Evolutionary conservation across 257 asterid species (phyloP).

Genomic region (Fraxinus quadrangulata): DNA sequence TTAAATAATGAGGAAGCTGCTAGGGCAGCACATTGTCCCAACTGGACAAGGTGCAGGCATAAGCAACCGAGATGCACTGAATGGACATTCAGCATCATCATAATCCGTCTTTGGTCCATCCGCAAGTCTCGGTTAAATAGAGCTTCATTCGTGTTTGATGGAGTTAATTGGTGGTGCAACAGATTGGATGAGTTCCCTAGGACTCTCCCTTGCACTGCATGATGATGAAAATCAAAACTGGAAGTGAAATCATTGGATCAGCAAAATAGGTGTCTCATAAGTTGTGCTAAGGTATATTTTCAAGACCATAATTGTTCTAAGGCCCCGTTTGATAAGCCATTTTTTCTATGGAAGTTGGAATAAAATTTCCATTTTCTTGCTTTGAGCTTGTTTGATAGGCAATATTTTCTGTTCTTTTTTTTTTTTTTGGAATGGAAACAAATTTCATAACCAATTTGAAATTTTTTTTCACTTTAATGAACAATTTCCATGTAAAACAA

Average conservation of each 20-base stretch:
- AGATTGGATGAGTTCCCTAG: conserved; percentile 48
- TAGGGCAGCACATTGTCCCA: conserved; percentile 49
- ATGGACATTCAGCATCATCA: conserved; percentile 34
- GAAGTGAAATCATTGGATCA: conserved; percentile 39
- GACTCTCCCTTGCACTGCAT: conserved; percentile 39
- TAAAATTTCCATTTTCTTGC: no score
- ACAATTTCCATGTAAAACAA: no score
- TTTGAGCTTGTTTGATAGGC: no score
- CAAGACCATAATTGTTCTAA: neutral
- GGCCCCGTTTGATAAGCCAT: no score
- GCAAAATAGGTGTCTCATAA: conserved; percentile 24
- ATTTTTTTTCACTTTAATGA: no score
- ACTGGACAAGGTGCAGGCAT: conserved; percentile 94
- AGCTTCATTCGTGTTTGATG: conserved; percentile 40
- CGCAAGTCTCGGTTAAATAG: conserved; percentile 52
- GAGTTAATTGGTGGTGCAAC: conserved; percentile 46
- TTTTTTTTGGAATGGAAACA: no score
- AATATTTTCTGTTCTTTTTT: no score
- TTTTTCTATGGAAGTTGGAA: no score
- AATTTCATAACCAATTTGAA: no score
- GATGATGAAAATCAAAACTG: conserved; percentile 45
- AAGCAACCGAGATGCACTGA: conserved; percentile 56
- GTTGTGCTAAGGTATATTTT: conserved; percentile 41
- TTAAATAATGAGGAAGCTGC: conserved; percentile 39
- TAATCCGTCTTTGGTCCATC: conserved; percentile 31